Conservation (phyloP, 805 yeast species). For the Cyberlindnera saturnus region DNA sequence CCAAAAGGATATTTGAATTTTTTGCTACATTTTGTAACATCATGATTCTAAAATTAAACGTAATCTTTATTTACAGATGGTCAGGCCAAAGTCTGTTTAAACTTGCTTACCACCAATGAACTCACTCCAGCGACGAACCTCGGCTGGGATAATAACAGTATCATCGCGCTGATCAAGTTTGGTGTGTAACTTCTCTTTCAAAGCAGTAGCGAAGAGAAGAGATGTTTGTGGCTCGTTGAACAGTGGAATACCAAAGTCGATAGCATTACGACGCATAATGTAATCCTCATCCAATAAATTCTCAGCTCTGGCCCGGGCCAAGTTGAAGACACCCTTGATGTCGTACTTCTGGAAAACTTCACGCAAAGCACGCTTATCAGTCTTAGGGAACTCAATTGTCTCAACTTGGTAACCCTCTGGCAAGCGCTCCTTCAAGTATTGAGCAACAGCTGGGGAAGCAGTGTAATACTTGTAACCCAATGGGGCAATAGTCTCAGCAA, state of each 20-base stretch:
- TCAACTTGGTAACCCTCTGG: conserved; percentile 33
- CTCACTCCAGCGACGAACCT: conserved; percentile 95
- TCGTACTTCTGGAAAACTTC: conserved; percentile 87
- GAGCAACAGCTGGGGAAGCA: conserved; percentile 66
- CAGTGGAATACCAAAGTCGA: conserved; percentile 93
- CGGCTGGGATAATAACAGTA: conserved; percentile 63
- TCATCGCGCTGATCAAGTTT: conserved; percentile 43
- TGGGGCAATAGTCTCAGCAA: conserved; percentile 61
- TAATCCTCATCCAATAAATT: conserved; percentile 81
- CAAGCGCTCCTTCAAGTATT: conserved; percentile 52
- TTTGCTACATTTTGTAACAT: background rate
- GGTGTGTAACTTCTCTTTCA: conserved; percentile 61
- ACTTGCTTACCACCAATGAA: conserved; percentile 93
- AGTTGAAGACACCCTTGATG: conserved; percentile 83
- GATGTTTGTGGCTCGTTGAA: conserved; percentile 97
- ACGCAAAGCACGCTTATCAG: conserved; percentile 88
- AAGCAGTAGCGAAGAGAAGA: conserved; percentile 74
- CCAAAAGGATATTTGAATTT: too few species aligned
- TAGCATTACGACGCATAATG: conserved; percentile 98
- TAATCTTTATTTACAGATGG: background rate
- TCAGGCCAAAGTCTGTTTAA: conserved; percentile 8
- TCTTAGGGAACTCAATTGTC: conserved; percentile 84
- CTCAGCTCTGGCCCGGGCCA: conserved; percentile 88
- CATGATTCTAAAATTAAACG: background rate
- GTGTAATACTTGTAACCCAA: conserved; percentile 80